phyloP scores from a whole-genome alignment of 208 protist species.

The Phytomonas francai region DNA sequence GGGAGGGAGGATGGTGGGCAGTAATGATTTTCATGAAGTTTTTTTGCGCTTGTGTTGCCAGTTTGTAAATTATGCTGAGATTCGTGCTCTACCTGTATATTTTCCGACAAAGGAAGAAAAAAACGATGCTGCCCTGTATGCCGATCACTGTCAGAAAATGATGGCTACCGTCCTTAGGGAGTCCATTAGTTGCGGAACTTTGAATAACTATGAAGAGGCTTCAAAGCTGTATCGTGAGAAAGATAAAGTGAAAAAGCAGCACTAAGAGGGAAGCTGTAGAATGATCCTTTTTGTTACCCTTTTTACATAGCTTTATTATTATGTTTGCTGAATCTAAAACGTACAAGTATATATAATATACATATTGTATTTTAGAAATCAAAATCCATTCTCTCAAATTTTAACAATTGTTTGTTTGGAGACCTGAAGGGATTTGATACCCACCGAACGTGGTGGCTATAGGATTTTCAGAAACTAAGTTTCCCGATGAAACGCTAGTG shows the following conservation, averaged over 20 bases:
- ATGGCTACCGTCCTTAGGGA: constrained; percentile 63
- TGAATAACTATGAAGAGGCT: constrained; percentile 45
- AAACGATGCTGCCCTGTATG: constrained; percentile 61
- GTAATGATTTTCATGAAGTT: constrained; percentile 58
- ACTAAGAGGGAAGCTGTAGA: constrained; percentile 4
- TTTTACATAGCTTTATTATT: constrained; percentile 1
- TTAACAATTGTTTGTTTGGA: background rate
- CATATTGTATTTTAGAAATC: constrained; percentile 6
- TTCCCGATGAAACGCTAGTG: background rate
- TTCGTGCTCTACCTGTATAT: constrained; percentile 80
- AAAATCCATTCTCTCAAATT: constrained; percentile 3
- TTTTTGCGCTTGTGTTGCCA: constrained; percentile 69
- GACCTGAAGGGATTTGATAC: background rate
- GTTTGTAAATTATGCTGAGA: constrained; percentile 78
- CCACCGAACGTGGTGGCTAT: background rate
- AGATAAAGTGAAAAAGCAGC: constrained; percentile 14
- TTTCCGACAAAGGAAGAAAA: constrained; percentile 75
- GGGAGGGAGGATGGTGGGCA: constrained; percentile 61
- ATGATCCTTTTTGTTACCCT: constrained; percentile 1
- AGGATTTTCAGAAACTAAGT: background rate
- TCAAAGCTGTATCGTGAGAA: constrained; percentile 16
- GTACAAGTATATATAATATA: constrained; percentile 5
- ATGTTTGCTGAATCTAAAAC: constrained; percentile 7
- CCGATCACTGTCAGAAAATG: constrained; percentile 77
- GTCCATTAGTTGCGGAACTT: constrained; percentile 57